phyloP scores from a whole-genome alignment of 441 rosid species.

The Croton setiger region DNA sequence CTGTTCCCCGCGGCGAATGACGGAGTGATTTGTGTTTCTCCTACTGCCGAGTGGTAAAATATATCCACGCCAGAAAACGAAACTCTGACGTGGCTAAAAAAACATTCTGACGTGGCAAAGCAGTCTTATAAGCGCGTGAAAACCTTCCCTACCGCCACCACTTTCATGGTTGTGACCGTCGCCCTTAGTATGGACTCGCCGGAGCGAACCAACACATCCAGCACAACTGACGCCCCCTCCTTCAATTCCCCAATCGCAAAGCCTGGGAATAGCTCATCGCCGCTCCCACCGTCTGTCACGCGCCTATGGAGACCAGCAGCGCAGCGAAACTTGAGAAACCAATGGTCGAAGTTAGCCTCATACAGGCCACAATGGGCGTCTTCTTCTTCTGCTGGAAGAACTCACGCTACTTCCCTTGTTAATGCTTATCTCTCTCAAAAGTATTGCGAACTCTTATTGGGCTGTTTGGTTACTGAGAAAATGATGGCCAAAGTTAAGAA shows the following conservation, averaged over 20 bases:
- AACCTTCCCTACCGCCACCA: neutral
- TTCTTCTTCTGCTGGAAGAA: constrained; percentile 51
- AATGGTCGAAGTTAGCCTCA: constrained; percentile 69
- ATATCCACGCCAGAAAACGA: neutral
- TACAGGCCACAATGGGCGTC: constrained; percentile 54
- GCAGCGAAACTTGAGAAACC: constrained; percentile 80
- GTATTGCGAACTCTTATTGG: constrained; percentile 23
- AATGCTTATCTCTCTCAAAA: constrained; percentile 62
- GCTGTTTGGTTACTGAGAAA: neutral
- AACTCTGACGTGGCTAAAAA: neutral
- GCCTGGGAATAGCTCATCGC: constrained; percentile 20
- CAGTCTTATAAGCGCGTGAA: neutral
- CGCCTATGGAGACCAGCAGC: constrained; percentile 89
- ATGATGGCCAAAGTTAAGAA: neutral
- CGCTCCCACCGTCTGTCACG: constrained; percentile 35
- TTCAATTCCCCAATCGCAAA: constrained; percentile 8
- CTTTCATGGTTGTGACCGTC: neutral
- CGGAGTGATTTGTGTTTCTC: no score
- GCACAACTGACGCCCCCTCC: constrained; percentile 1
- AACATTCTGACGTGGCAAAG: neutral
- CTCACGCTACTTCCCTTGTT: constrained; percentile 68
- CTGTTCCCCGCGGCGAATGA: neutral
- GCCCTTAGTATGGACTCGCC: constrained; percentile 33
- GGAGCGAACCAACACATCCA: neutral
- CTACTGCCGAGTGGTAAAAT: neutral